Evolutionary conservation across 371 early-diverging fungal genomes (phyloP).

Genomic region (Mortierella sp.): DNA sequence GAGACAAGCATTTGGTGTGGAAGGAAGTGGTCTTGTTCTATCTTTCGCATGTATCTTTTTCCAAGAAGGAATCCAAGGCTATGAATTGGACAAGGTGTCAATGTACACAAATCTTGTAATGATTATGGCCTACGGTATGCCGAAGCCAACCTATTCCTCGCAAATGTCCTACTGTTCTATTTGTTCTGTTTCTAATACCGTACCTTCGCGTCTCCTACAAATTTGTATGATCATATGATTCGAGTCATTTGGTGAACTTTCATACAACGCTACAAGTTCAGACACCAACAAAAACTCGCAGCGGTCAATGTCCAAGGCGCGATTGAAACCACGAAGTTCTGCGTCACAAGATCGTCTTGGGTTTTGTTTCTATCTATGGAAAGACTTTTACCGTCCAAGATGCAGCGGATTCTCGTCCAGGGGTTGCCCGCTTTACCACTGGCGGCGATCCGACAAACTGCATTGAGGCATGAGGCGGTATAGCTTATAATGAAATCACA

Average conservation of each 20-base stretch:
- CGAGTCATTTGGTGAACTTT: conserved; percentile 56
- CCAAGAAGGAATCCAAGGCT: conserved; percentile 64
- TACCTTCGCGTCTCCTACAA: conserved; percentile 10
- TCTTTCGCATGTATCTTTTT: conserved; percentile 73
- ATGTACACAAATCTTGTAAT: conserved; percentile 72
- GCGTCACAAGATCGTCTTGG: conserved; percentile 81
- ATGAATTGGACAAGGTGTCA: conserved; percentile 67
- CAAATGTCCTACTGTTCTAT: too few relatives aligned
- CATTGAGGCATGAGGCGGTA: conserved; percentile 33
- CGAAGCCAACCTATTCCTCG: not conserved
- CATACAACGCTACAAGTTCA: conserved; percentile 41
- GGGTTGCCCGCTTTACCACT: conserved; percentile 14
- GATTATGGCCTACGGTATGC: conserved; percentile 77
- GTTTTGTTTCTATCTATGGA: conserved; percentile 84
- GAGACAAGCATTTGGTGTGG: conserved; percentile 67
- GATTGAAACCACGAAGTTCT: conserved; percentile 78
- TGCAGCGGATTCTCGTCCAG: conserved; percentile 9
- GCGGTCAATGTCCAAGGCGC: conserved; percentile 66
- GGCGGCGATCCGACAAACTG: conserved; percentile 41
- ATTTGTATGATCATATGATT: conserved; percentile 70
- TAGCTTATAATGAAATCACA: conserved; percentile 44
- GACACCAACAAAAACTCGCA: conserved; percentile 29
- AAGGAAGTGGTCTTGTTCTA: conserved; percentile 63
- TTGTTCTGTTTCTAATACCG: not conserved
- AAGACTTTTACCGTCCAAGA: conserved; percentile 33